Evolutionary conservation across 805 yeast genomes (phyloP).

Genomic region (Vanderwaltozyma yarrowii): DNA sequence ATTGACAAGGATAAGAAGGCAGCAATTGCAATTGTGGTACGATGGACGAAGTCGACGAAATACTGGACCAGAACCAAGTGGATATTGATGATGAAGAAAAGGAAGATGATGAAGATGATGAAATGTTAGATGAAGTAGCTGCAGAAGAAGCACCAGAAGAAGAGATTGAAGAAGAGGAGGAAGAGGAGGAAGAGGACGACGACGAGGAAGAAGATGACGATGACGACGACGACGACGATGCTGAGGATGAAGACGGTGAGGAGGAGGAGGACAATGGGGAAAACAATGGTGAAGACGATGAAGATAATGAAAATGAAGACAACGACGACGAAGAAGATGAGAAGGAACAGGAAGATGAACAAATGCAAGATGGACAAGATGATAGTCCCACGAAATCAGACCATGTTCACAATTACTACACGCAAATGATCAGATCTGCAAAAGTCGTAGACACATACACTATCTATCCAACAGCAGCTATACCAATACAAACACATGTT

Average conservation of each 20-base stretch:
- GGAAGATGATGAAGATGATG: constrained; percentile 23
- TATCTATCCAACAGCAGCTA: constrained; percentile 76
- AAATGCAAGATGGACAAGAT: constrained; percentile 10
- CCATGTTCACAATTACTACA: constrained; percentile 24
- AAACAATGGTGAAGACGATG: constrained; percentile 9
- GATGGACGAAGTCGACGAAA: constrained; percentile 27
- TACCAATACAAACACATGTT: constrained; percentile 70
- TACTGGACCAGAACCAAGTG: constrained; percentile 16
- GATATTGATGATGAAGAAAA: constrained; percentile 18
- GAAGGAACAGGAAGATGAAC: constrained; percentile 12
- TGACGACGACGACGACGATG: constrained; percentile 14
- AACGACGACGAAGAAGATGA: constrained; percentile 19
- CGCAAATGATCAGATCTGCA: constrained; percentile 35
- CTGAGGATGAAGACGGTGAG: constrained; percentile 17
- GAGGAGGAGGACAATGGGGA: constrained; percentile 19
- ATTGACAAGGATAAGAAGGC: too few species aligned
- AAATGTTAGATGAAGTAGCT: constrained; percentile 14
- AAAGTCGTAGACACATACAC: constrained; percentile 48
- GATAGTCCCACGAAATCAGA: neutral
- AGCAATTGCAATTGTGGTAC: too few species aligned
- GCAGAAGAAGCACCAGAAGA: constrained; percentile 9
- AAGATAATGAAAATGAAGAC: constrained; percentile 9
- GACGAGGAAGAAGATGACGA: constrained; percentile 9
- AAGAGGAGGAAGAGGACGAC: constrained; percentile 5
- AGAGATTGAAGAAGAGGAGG: constrained; percentile 14